A percentile compares a stretch with the other conserved stretches of the same genome.
Evolutionary conservation across 2,329 filamentous ascomycete species (phyloP).

Genomic region (Pseudogymnoascus sp.): DNA sequence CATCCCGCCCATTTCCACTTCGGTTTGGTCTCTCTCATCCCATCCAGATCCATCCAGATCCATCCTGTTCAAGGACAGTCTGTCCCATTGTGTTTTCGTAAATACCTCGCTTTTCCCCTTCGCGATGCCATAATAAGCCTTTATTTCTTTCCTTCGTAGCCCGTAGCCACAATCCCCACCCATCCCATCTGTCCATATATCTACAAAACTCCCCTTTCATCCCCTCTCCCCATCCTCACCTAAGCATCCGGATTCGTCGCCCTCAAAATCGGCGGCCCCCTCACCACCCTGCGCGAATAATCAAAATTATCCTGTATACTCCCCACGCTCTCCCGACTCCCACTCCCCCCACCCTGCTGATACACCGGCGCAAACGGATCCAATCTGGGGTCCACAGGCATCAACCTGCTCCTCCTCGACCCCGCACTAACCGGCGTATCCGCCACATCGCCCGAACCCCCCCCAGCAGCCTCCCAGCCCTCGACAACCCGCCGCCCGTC

Average conservation of each 20-base stretch:
- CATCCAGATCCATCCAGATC: neutral
- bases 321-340: slow-evolving; percentile 56
- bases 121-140: neutral
- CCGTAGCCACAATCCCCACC: too few relatives aligned
- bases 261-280: slow-evolving; percentile 45
- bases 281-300: slow-evolving; percentile 47
- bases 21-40: neutral
- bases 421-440: slow-evolving; percentile 9
- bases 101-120: neutral
- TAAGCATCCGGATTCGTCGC: slow-evolving; percentile 51
- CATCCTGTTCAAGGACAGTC: neutral
- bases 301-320: slow-evolving; percentile 59
- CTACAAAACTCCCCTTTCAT: neutral
- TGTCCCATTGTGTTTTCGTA: neutral
- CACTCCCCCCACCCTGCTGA: slow-evolving; percentile 40
- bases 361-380: slow-evolving; percentile 55
- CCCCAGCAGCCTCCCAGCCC: slow-evolving; percentile 23
- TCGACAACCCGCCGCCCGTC: slow-evolving; percentile 28
- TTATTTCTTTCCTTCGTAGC: neutral
- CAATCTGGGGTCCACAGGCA: slow-evolving; percentile 56
- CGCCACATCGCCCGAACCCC: slow-evolving; percentile 6
- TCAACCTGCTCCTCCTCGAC: slow-evolving; percentile 44
- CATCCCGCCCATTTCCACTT: neutral
- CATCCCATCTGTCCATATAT: neutral
- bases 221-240: neutral